Evolutionary conservation across 257 asterid species (phyloP), one percentile per base, ranked within the genome.

Genomic region (Nicotiana benthamiana): DNA sequence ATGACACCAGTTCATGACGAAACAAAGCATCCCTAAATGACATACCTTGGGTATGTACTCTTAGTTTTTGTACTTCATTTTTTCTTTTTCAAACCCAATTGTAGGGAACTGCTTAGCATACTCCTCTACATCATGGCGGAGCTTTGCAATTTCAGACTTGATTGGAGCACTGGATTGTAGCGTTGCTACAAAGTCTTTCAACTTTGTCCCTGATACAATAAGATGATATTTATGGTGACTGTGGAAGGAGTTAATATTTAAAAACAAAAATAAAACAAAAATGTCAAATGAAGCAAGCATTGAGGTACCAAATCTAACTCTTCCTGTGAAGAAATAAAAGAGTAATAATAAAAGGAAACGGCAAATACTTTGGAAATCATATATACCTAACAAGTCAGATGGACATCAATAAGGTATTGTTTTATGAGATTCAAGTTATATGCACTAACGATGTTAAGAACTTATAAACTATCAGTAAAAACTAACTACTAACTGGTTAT

Each of bases 41-140:
- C 34, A 4, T 70, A 43, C 34, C 59, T 43, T 70, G 59, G 6
- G 20, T 70, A 22, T 70, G 59, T 22, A 70, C 59, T 40, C 79
- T 92, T 86, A 93, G 65, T 90, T 81, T 83, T 88, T 95, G 91
- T 87, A 91, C 80, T 92, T 92, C 97, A 95, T 93, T 5, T 95
- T 89, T 75, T 90, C 92, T 82, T 95, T 93, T 86, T 92, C 93
- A 76, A 95, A 95, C 13, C 98, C 99, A 77, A 93, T 75, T 9
- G 98, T 95, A 10, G 99, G 96, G 51, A 95, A 95, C 80, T 93
- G 97, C 64, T 92, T 95, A 6, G 98, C 98, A 36, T 87, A 93
- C 43, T 93, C 94, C 90, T 93, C 97, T 67, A 93, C 97, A 66
- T 86, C 93, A 51, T 63, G 83, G 63, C 94, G 89, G 67, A 95